Base-by-base conservation (phyloP, 108 stramenopile genomes). In the Pseudonitzschia multistriata region DNA sequence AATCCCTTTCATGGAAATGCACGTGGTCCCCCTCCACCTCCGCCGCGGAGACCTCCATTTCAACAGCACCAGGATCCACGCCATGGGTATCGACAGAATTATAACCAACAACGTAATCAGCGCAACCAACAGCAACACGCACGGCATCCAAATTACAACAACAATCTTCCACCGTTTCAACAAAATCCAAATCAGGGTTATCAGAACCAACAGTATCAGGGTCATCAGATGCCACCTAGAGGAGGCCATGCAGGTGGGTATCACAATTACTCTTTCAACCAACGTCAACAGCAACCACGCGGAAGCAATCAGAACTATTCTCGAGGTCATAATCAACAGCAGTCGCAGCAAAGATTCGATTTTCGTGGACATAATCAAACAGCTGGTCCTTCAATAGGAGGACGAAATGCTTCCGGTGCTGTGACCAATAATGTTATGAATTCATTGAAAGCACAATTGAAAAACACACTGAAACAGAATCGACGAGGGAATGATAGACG, bases 391-490 rank as follows among this genome's bases (percentile, higher is more conserved):
- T 25, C 54, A 14, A 54, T 65, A 17, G 65, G 67, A 57, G 42
- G 24, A 2, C 68, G 69, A 29, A 42, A 57, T 22, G n/a, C 54
- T 49, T 67, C 67, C 13, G 17, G 68, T 14, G 53, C 30, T 17
- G 87, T 77, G 13, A 83, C 79, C 17, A 31, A 70, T 22, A 82
- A 78, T 42, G 76, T 85, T 7, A 84, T 89, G 85, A 81, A 60
- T 53, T 91, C 76, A 62, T 80, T 95, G 55, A 84, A 87, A 22
- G 84, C 90, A 19, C 94, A 95, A 67, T 79, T 95, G 67, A 73
- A 85, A 62, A 91, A 83, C 54, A 95, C 91, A 17, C 64, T 95
- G 71, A 70, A 86, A 53, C 79, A 89, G 31, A 90, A 90, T 67
- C 67, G 74, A 52, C 21, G 25, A 24, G 24, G 50, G 24, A 59